phyloP scores from a whole-genome alignment of 2,329 filamentous ascomycete genomes.

The Nothophaeocryptopus gaeumannii region DNA sequence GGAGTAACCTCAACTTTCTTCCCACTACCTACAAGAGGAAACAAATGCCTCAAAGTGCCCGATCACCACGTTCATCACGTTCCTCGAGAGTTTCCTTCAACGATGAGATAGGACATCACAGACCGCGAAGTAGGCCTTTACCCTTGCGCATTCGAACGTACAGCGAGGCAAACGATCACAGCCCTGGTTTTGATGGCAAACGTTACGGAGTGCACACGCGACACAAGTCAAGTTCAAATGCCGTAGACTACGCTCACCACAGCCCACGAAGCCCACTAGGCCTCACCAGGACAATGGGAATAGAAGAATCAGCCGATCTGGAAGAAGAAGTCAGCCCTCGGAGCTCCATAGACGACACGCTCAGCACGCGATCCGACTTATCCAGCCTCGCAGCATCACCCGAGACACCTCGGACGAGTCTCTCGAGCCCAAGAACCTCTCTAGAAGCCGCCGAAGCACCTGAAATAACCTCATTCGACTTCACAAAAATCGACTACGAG shows the following conservation, averaged over 20 bases:
- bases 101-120: neutral
- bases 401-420: conserved; percentile 16
- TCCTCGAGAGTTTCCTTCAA: neutral
- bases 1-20: too few species aligned
- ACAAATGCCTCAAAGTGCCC: too few species aligned
- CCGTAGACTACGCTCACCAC: conserved; percentile 11
- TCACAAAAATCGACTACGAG: conserved; percentile 33
- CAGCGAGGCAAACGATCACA: conserved; percentile 17
- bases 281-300: neutral
- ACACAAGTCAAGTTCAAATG: conserved; percentile 18
- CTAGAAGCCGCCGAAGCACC: conserved; percentile 14
- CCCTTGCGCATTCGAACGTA: conserved; percentile 23
- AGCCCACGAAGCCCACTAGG: conserved; percentile 9
- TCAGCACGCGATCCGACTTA: conserved; percentile 10
- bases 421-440: conserved; percentile 22
- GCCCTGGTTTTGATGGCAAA: conserved; percentile 14
- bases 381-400: conserved; percentile 17
- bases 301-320: conserved; percentile 66
- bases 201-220: conserved; percentile 14
- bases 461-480: conserved; percentile 22
- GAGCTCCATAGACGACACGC: conserved; percentile 15
- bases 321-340: conserved; percentile 41
- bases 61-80: neutral
- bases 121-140: conserved; percentile 19
- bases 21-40: too few species aligned